Percentiles rank a stretch among this genome's conserved stretches.
phyloP scores from a whole-genome alignment of 2,329 filamentous ascomycete genomes.

The Aspergillus brunneoviolaceus region DNA sequence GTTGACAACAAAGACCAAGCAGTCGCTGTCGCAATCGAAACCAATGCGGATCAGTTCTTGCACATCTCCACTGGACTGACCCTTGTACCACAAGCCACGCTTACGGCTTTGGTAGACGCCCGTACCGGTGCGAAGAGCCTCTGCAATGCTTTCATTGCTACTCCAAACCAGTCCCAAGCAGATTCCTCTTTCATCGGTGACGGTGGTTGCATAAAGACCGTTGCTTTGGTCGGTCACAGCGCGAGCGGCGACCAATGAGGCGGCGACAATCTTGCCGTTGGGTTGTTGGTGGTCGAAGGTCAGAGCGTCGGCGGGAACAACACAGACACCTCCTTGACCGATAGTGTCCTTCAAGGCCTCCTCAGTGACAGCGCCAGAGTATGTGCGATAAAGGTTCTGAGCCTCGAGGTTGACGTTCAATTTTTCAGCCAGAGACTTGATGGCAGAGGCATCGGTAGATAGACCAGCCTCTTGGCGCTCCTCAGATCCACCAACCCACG shows the following conservation, averaged over 20 bases:
- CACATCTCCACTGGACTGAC: constrained; percentile 87
- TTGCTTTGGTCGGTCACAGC: constrained; percentile 82
- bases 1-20: constrained; percentile 81
- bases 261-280: constrained; percentile 62
- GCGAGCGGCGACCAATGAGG: constrained; percentile 69
- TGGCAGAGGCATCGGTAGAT: constrained; percentile 32
- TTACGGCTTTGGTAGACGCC: constrained; percentile 97
- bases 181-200: constrained; percentile 81
- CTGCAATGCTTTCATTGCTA: constrained; percentile 82
- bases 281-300: constrained; percentile 65
- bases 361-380: constrained; percentile 43
- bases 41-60: constrained; percentile 84
- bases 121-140: constrained; percentile 75
- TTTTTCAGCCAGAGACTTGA: constrained; percentile 42
- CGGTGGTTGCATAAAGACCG: constrained; percentile 82
- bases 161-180: constrained; percentile 92
- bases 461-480: constrained; percentile 40
- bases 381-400: constrained; percentile 42
- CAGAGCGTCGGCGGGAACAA: constrained; percentile 69
- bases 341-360: constrained; percentile 51
- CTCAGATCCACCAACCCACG: constrained; percentile 38
- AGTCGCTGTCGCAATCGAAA: constrained; percentile 91
- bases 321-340: constrained; percentile 60
- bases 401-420: constrained; percentile 40
- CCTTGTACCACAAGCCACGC: constrained; percentile 94